Evolutionary conservation across 306 rosid genomes (phyloP).

Genomic region (Geum urbanum): DNA sequence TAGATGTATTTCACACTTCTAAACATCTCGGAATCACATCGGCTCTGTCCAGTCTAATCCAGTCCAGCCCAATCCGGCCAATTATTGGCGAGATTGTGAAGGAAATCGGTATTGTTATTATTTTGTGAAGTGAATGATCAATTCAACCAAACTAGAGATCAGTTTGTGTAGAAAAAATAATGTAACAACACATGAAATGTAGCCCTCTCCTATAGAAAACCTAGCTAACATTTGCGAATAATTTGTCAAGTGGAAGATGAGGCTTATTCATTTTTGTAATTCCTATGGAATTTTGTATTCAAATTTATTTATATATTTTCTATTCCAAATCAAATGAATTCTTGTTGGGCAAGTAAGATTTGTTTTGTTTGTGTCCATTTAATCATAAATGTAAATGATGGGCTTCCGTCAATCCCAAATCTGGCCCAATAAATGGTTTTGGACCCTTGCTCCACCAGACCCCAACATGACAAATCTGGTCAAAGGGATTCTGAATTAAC

Average conservation of each 20-base stretch:
- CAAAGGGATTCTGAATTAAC: background rate
- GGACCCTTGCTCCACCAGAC: slow-evolving; percentile 34
- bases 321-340: slow-evolving; percentile 11
- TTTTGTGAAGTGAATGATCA: slow-evolving; percentile 11
- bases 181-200: slow-evolving; percentile 10
- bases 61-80: background rate
- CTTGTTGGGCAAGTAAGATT: background rate
- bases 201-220: slow-evolving; percentile 56
- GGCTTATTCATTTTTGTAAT: slow-evolving; percentile 31
- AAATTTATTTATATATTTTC: slow-evolving; percentile 8
- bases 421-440: slow-evolving; percentile 26
- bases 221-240: slow-evolving; percentile 17
- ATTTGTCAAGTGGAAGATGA: slow-evolving; percentile 59
- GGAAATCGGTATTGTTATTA: background rate
- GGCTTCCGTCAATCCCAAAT: slow-evolving; percentile 29
- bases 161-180: slow-evolving; percentile 28
- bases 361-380: background rate
- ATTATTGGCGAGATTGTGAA: background rate
- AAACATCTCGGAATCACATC: background rate
- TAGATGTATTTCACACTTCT: slow-evolving; percentile 86
- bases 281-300: slow-evolving; percentile 35
- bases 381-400: slow-evolving; percentile 20
- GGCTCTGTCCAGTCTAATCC: background rate
- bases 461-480: slow-evolving; percentile 29
- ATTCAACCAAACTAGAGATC: slow-evolving; percentile 11